Conservation (phyloP, 805 yeast species). For the Yarrowia keelungensis region DNA sequence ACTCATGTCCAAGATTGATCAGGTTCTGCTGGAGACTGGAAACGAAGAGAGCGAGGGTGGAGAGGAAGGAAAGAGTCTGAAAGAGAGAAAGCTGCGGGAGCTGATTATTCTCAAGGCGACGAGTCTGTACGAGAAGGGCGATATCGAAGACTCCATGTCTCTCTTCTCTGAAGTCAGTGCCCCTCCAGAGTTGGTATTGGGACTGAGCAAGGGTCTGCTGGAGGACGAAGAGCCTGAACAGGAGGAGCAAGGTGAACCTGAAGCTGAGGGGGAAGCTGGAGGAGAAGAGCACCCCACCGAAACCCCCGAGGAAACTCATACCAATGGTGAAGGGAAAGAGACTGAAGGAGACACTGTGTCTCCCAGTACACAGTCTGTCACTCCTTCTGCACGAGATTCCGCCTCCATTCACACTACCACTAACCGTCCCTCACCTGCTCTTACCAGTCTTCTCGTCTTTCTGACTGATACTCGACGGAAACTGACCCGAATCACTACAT, state of each 20-base stretch:
- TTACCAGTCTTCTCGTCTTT: constrained; percentile 53
- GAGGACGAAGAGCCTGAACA: constrained; percentile 4
- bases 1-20: constrained; percentile 51
- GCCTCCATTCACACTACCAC: neutral
- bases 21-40: constrained; percentile 41
- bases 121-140: constrained; percentile 47
- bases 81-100: constrained; percentile 53
- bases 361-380: neutral
- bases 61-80: constrained; percentile 41
- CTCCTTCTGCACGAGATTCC: neutral
- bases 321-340: neutral
- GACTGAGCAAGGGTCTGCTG: constrained; percentile 47
- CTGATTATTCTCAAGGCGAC: constrained; percentile 55
- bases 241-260: neutral
- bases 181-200: constrained; percentile 61
- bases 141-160: constrained; percentile 53
- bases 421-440: constrained; percentile 41
- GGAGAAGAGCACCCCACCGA: neutral
- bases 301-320: neutral
- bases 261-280: neutral
- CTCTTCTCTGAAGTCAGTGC: constrained; percentile 63
- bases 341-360: neutral
- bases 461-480: constrained; percentile 60
- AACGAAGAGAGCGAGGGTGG: constrained; percentile 8
- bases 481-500: constrained; percentile 47